These are phyloP conservation scores for Leccinum aurantiacum DNA, from an alignment of 768 basidiomycete genomes.

Conservation along the genomic window DNA sequence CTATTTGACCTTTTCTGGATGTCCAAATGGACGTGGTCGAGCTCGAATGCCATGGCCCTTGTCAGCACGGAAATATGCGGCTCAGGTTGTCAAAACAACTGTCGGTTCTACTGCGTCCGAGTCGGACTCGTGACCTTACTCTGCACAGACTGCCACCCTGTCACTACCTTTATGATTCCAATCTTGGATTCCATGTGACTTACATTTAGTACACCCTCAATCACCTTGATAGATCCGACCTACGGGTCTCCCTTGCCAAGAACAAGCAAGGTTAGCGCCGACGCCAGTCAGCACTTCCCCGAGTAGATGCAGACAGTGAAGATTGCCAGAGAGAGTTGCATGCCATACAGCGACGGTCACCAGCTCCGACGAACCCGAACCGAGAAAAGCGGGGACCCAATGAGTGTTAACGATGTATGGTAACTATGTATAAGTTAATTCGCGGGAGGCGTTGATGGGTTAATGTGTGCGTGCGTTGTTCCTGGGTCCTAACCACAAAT, in stretches of 20 bases:
- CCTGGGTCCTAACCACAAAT: not conserved
- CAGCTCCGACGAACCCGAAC: not conserved
- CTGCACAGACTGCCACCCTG: too few relatives aligned
- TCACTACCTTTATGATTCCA: too few relatives aligned
- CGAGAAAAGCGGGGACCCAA: not conserved
- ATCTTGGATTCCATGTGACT: too few relatives aligned
- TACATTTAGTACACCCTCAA: too few relatives aligned
- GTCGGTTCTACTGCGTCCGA: too few relatives aligned
- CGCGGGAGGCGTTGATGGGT: not conserved
- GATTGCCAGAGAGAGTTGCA: not conserved
- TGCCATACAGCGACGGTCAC: not conserved
- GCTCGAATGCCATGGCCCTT: constrained; percentile 22
- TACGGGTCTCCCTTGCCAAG: too few relatives aligned
- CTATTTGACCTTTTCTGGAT: constrained; percentile 30
- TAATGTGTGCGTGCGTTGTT: not conserved
- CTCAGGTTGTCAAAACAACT: too few relatives aligned
- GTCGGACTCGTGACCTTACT: too few relatives aligned
- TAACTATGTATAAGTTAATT: not conserved
- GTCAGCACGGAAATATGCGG: too few relatives aligned
- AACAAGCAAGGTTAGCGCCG: too few relatives aligned
- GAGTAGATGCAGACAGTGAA: not conserved
- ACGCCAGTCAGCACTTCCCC: too few relatives aligned
- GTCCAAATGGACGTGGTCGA: constrained; percentile 34
- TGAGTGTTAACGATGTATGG: not conserved
- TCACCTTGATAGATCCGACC: too few relatives aligned